Conservation (phyloP, 208 protist genomes). For the Trichomonas tenax region DNA sequence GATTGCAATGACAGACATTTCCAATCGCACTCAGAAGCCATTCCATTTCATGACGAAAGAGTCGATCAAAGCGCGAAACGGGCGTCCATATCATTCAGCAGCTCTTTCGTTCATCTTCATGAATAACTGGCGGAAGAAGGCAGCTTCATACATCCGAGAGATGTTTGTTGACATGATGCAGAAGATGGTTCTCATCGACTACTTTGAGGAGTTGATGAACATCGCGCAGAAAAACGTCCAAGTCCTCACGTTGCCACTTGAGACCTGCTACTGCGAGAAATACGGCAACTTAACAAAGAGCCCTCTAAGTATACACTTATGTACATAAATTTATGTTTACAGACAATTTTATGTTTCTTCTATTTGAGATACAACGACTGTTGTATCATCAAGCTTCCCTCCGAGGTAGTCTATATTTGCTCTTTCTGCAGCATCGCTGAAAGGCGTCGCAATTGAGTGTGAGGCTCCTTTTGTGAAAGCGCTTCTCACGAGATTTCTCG, state of each 20-base stretch:
- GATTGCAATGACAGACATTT: neutral
- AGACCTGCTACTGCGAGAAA: neutral
- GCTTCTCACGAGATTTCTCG: neutral
- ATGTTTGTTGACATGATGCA: neutral
- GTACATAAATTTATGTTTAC: too few relatives aligned
- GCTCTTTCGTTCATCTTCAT: neutral
- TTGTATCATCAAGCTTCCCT: slow-evolving; percentile 5
- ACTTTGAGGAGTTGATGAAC: neutral
- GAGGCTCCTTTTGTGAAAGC: neutral
- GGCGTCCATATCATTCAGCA: neutral
- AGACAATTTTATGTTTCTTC: neutral
- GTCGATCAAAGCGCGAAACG: neutral
- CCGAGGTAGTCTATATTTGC: neutral
- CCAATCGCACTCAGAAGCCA: neutral
- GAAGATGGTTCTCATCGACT: neutral
- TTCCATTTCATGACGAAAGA: too few relatives aligned
- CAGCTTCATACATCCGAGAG: neutral
- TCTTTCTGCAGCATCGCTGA: neutral
- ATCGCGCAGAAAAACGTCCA: neutral
- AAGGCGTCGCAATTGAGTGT: neutral
- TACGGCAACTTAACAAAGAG: neutral
- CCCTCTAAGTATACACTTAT: neutral
- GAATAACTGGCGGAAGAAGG: neutral
- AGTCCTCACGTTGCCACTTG: neutral
- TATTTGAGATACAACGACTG: neutral